Evolutionary conservation across 345 rosid species (phyloP), one percentile per base, ranked within the genome.

Genomic region (Moricandia moricandioides): DNA sequence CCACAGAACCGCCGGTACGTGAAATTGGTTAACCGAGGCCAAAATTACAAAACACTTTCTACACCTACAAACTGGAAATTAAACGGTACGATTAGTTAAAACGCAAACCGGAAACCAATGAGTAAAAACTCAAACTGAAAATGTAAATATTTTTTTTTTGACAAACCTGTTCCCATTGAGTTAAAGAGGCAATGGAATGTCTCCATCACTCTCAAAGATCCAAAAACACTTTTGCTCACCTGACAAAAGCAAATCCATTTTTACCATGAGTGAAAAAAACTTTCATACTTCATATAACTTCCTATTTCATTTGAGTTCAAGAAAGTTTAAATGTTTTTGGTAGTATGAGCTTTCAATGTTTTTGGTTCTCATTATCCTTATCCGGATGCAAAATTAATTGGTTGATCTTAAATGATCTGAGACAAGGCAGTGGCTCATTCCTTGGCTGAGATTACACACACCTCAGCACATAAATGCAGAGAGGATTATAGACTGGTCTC

Each of bases 121-220:
- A 82, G 67, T 26, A 11, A 56, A 66, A 85, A 64, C 52, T 59
- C 76, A 79, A 73, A 55, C 68, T 60, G 71, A 21, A 63, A 65
- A 67, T 77, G 75, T 73, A 67, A 79, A 80, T 68, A 67, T 79
- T 2, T 39, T n/a, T 43, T 40, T 12, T 57, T 30, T 78, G 76
- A 79, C 85, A 33, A 75, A 89, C 96, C 86, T 87, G 86, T 89
- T 86, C 74, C 52, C 82, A 83, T 89, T 70, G 83, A 86, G 88
- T 76, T 76, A 70, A 70, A 70, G 75, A 40, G 30, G 89, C 84
- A 84, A 88, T 39, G 97, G 78, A 79, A 82, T 77, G 92, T 88
- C 96, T 82, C 96, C 77, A 82, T 89, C 91, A 86, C 84, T 80
- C 88, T 77, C 71, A 85, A 71, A 78, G 79, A 81, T 79, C 76